These are phyloP conservation scores for Ustilago sp. DNA, from an alignment of 1,284 basidiomycete genomes.

Conservation along the genomic window DNA sequence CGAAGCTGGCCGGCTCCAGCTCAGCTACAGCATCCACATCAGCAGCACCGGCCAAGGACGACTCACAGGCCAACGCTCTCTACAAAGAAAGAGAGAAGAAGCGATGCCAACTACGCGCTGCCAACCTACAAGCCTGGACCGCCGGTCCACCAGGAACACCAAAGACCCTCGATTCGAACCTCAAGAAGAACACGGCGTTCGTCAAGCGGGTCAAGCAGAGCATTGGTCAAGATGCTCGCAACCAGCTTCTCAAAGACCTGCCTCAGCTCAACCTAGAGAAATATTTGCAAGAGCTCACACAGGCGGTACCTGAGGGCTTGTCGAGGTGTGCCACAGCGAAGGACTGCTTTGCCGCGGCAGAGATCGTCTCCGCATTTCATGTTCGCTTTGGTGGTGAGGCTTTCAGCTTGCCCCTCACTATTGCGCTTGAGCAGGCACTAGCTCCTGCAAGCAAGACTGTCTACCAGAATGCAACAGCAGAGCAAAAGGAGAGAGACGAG, in stretches of 20 bases:
- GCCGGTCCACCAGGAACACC: slow-evolving; percentile 32
- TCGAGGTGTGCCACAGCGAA: slow-evolving; percentile 85
- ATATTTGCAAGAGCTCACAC: slow-evolving; percentile 93
- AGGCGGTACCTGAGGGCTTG: slow-evolving; percentile 87
- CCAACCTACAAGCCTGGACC: slow-evolving; percentile 52
- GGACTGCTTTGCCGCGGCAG: slow-evolving; percentile 83
- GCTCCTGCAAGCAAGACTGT: slow-evolving; percentile 71
- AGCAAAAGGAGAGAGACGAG: slow-evolving; percentile 95
- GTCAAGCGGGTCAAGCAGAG: slow-evolving; percentile 64
- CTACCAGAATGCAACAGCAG: slow-evolving; percentile 74
- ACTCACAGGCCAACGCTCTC: slow-evolving; percentile 25
- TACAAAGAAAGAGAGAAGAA: slow-evolving; percentile 56
- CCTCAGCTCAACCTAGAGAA: slow-evolving; percentile 90
- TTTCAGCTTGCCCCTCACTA: slow-evolving; percentile 81
- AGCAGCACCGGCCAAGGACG: slow-evolving; percentile 30
- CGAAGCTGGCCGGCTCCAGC: slow-evolving; percentile 15
- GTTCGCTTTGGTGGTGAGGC: slow-evolving; percentile 80
- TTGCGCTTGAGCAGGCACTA: slow-evolving; percentile 77
- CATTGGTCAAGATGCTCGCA: slow-evolving; percentile 70
- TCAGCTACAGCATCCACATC: slow-evolving; percentile 13
- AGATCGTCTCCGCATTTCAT: slow-evolving; percentile 91
- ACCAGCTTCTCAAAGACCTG: slow-evolving; percentile 76
- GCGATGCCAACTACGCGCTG: slow-evolving; percentile 44
- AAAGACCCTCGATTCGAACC: slow-evolving; percentile 59
- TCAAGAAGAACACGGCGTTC: slow-evolving; percentile 68